Conservation (phyloP, 768 basidiomycete species). For the Xerocomellus intermedius region DNA sequence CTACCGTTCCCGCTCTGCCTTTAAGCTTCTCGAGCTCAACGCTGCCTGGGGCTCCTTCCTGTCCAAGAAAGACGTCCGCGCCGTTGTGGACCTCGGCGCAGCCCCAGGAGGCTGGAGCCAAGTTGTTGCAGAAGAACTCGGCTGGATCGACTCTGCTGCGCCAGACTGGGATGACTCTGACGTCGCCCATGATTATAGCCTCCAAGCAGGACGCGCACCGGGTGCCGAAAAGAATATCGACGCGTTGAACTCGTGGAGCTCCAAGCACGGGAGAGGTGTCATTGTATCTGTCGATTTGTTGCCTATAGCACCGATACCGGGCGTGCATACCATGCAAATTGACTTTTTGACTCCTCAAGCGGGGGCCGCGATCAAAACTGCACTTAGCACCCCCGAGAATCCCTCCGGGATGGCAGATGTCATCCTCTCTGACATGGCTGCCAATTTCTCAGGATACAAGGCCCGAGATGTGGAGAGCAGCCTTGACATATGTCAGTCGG, state of each 20-base stretch:
- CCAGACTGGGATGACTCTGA: background rate
- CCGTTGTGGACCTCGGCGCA: slow-evolving; percentile 85
- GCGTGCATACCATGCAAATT: slow-evolving; percentile 70
- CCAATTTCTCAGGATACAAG: slow-evolving; percentile 73
- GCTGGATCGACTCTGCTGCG: slow-evolving; percentile 36
- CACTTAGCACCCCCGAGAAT: slow-evolving; percentile 33
- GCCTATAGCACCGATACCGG: slow-evolving; percentile 65
- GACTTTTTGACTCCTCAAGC: slow-evolving; percentile 71
- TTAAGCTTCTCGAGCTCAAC: slow-evolving; percentile 86
- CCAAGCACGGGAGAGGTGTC: slow-evolving; percentile 22
- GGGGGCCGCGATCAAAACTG: slow-evolving; percentile 41
- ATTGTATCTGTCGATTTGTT: slow-evolving; percentile 84
- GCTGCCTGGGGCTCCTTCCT: slow-evolving; percentile 53
- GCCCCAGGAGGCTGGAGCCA: slow-evolving; percentile 97
- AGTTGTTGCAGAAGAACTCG: slow-evolving; percentile 66
- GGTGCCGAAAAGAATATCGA: background rate
- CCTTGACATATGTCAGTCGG: slow-evolving; percentile 72
- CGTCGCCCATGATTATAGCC: background rate
- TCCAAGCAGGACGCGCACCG: background rate
- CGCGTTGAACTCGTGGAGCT: slow-evolving; percentile 25
- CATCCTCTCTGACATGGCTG: slow-evolving; percentile 89
- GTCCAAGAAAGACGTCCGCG: slow-evolving; percentile 47
- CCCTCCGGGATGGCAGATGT: slow-evolving; percentile 61
- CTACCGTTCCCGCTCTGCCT: slow-evolving; percentile 86
- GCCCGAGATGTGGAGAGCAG: slow-evolving; percentile 64